Conservation (phyloP, 148 eudicot genomes). For the Selenicereus undatus region DNA sequence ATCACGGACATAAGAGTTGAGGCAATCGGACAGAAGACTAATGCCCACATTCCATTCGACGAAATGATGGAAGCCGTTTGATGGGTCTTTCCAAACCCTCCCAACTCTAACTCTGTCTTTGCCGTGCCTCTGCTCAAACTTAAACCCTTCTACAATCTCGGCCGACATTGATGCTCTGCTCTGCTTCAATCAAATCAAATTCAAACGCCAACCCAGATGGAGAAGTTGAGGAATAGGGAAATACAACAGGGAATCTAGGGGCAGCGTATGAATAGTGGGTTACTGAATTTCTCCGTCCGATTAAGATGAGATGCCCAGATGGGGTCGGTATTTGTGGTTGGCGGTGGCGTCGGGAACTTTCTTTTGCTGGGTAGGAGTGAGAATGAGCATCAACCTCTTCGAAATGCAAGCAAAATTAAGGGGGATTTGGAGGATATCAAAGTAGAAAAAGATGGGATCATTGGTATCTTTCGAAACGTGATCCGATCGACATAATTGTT, state of each 20-base stretch:
- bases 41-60: slow-evolving; percentile 81
- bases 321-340: too few relatives aligned
- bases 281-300: not conserved
- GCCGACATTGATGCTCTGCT: slow-evolving; percentile 25
- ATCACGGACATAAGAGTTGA: slow-evolving; percentile 46
- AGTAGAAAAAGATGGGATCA: too few relatives aligned
- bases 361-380: too few relatives aligned
- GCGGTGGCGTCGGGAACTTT: too few relatives aligned
- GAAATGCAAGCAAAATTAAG: too few relatives aligned
- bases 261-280: not conserved
- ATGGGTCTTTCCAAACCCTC: slow-evolving; percentile 59
- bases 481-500: too few relatives aligned
- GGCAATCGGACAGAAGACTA: slow-evolving; percentile 71
- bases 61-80: slow-evolving; percentile 48
- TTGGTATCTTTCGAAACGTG: too few relatives aligned
- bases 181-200: not conserved
- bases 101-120: slow-evolving; percentile 85
- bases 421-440: too few relatives aligned
- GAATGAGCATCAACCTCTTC: too few relatives aligned
- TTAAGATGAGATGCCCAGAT: too few relatives aligned
- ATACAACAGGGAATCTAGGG: not conserved
- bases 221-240: not conserved
- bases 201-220: not conserved
- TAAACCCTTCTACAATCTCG: slow-evolving; percentile 34
- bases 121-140: slow-evolving; percentile 75